A percentile compares a stretch with the other conserved stretches of the same genome.
Conservation (phyloP, 495 filamentous ascomycete genomes). For the Hypoxylon perforatum region DNA sequence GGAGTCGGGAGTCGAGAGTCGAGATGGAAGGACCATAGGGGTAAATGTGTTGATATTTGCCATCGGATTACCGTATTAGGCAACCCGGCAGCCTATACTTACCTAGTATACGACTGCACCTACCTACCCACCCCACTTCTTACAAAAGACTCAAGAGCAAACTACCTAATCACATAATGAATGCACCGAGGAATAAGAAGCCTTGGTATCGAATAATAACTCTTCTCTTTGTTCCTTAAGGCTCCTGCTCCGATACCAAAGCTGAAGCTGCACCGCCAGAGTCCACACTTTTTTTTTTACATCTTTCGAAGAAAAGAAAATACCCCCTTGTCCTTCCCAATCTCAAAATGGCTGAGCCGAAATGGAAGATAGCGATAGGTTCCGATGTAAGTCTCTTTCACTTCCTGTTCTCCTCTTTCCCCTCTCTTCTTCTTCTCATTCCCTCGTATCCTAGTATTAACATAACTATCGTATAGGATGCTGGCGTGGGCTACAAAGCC, state of each 20-base stretch:
- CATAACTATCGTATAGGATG: conserved; percentile 62
- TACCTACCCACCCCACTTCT: conserved; percentile 15
- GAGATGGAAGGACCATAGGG: conserved; percentile 23
- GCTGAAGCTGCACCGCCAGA: conserved; percentile 1
- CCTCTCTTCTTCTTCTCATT: conserved; percentile 3
- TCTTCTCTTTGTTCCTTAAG: conserved; percentile 18
- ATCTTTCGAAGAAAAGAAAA: too few relatives aligned
- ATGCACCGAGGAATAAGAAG: conserved; percentile 27
- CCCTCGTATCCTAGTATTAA: conserved; percentile 35
- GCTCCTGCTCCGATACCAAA: neutral
- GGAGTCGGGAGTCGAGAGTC: conserved; percentile 11
- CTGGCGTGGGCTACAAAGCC: conserved; percentile 82
- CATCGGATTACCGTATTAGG: conserved; percentile 44
- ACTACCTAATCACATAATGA: conserved; percentile 4
- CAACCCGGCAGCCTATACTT: conserved; percentile 35
- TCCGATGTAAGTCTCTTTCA: conserved; percentile 55
- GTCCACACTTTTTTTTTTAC: conserved; percentile 6
- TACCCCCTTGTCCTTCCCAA: neutral
- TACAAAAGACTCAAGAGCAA: too few relatives aligned
- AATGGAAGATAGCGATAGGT: conserved; percentile 60
- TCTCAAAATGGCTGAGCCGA: conserved; percentile 50
- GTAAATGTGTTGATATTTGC: conserved; percentile 39
- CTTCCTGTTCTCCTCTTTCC: conserved; percentile 30
- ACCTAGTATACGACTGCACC: conserved; percentile 19
- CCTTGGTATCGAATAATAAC: conserved; percentile 18